phyloP scores from a whole-genome alignment of 306 rosid genomes.

The Hippophae tibetana region DNA sequence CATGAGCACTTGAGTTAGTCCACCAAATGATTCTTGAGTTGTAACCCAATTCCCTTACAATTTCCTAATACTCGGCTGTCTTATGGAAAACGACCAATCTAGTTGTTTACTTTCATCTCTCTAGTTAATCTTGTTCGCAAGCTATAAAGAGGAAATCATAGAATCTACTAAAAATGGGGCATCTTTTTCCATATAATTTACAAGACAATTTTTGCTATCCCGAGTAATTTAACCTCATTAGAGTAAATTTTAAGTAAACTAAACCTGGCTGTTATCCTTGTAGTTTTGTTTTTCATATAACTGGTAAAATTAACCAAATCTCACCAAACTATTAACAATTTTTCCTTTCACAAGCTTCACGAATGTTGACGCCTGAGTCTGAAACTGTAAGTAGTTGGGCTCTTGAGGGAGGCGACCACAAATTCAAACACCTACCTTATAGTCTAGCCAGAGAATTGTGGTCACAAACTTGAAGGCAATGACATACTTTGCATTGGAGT shows the following conservation, averaged over 20 bases:
- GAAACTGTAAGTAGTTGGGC: no score
- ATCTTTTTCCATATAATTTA: conserved; percentile 17
- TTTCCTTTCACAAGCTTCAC: conserved; percentile 32
- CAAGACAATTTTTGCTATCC: conserved; percentile 10
- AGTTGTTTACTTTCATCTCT: no score
- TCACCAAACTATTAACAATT: conserved; percentile 20
- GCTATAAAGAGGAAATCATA: no score
- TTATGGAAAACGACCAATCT: no score
- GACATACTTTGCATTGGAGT: neutral
- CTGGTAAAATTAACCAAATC: conserved; percentile 7
- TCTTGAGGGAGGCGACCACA: no score
- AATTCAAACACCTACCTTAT: neutral
- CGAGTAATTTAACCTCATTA: no score
- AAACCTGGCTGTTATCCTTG: conserved; percentile 21
- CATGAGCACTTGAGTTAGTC: no score
- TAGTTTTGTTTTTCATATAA: conserved; percentile 11
- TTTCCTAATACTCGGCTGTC: no score
- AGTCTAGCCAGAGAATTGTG: neutral
- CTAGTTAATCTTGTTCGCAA: no score
- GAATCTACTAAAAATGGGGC: neutral
- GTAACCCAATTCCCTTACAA: no score
- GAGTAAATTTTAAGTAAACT: conserved; percentile 5
- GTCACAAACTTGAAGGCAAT: neutral
- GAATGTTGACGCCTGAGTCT: conserved; percentile 10
- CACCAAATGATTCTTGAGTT: no score